Base-by-base conservation (phyloP, 768 basidiomycete species). In the Gymnopilus junonius region DNA sequence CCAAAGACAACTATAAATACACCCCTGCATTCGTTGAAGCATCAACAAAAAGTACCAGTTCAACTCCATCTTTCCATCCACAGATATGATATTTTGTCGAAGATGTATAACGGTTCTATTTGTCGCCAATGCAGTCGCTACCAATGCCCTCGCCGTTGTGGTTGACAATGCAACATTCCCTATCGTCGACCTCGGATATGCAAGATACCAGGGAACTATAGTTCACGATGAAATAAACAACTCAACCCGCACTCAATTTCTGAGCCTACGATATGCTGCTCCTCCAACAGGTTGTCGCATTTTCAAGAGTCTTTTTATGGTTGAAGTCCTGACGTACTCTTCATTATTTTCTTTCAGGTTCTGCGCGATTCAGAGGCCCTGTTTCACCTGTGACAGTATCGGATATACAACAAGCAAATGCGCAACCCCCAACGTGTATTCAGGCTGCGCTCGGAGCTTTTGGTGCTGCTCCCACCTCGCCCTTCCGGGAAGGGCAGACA, bases 211-310 rank as follows among this genome's bases (percentile, higher is more conserved):
- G 68, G 83, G 82, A 1, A 23, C 29, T 4, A 21, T 58, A 23
- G 56, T 55, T 15, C 55, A 51, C 7, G 65, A 69, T 37, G 10
- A 59, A 20, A 56, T 67, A 2, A 65, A 77, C 11, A 72, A 81
- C 58, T 40, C 72, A 0, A 72, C 72, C 0, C 74, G 79, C 61
- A 76, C 77, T 0, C 65, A 71, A 15, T 83, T 80, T 62, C 71
- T 82, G 12, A 79, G 79, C 0, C 76, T 85, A 45, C 77, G 84
- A 8, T 86, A 82, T 70, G 85, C 85, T 11, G 82, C 82, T 17
- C 73, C 83, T 27, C 84, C 85, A 2, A 63, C 77, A 31, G 83
- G 83, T 81, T 25, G 25, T 76, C 60, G 34, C 11, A 27, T 53
- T 27, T 8, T 10, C 7, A 45, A 6, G 1, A 17, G 31, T 12